A percentile compares a stretch with the other conserved stretches of the same genome.
These are phyloP conservation scores for Aspergillus sp. DNA, from an alignment of 2,329 filamentous ascomycete species.

Conservation along the genomic window DNA sequence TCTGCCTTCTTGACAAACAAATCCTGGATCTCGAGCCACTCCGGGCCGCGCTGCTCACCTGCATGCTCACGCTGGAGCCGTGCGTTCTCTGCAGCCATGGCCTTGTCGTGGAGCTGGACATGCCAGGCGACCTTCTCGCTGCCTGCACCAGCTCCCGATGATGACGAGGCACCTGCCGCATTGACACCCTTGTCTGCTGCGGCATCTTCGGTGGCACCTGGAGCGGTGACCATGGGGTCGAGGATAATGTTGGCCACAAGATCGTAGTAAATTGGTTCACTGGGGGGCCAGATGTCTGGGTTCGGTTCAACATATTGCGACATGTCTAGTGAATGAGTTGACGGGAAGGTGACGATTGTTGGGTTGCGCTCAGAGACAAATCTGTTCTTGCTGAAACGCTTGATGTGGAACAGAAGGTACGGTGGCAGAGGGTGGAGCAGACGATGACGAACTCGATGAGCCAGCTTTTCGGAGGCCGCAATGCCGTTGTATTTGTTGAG, in stretches of 20 bases:
- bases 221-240: slow-evolving; percentile 55
- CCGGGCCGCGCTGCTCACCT: slow-evolving; percentile 53
- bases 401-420: slow-evolving; percentile 90
- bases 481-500: slow-evolving; percentile 91
- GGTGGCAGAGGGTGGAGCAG: slow-evolving; percentile 88
- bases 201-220: slow-evolving; percentile 58
- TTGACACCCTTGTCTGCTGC: slow-evolving; percentile 37
- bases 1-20: slow-evolving; percentile 87
- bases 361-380: slow-evolving; percentile 95
- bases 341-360: slow-evolving; percentile 95
- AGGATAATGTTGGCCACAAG: slow-evolving; percentile 86
- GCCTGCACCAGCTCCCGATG: slow-evolving; percentile 73
- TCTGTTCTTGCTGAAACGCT: slow-evolving; percentile 95
- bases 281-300: slow-evolving; percentile 64
- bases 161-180: slow-evolving; percentile 38
- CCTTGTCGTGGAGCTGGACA: slow-evolving; percentile 81
- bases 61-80: slow-evolving; percentile 24
- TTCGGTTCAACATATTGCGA: slow-evolving; percentile 89
- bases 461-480: slow-evolving; percentile 81
- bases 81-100: slow-evolving; percentile 45
- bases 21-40: slow-evolving; percentile 94
- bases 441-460: slow-evolving; percentile 84
- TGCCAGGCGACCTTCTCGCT: slow-evolving; percentile 95
- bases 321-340: slow-evolving; percentile 78
- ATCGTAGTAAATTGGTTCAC: slow-evolving; percentile 91